Evolutionary conservation across 2,329 filamentous ascomycete species (phyloP), one percentile per base, ranked within the genome.

Genomic region (Microdochium nivale): DNA sequence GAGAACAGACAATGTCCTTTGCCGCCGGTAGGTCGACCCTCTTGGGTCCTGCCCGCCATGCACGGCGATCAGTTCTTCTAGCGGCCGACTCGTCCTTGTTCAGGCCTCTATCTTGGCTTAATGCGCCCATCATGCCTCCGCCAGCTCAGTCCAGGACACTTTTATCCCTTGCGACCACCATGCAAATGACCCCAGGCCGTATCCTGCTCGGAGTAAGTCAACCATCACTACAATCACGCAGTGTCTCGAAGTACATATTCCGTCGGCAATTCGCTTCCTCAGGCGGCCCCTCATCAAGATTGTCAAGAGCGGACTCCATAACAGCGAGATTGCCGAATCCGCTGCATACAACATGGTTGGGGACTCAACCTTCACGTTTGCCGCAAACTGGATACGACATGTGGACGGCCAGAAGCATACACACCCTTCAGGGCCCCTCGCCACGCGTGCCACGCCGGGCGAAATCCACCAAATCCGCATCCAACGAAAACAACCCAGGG

Each of bases 11-110:
- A 53, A 67, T 67, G 65, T 61, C 62, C 56, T 58, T 53, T 49
- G 44, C 59, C 56, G 64, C 57, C 40, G 40, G 40, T 67, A 66
- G 63, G 59, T 58, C 64, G 54, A 60, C 56, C 50, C 53, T 62
- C 55, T 56, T 65, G 50, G 63, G 64, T 58, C 59, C 58, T 53
- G 57, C 58, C 30, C 62, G 62, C 48, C 58, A 63, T 51, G 55
- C 56, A 52, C 63, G 61, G 59, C 62, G 61, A 58, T 59, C 61
- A 44, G 52, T 63, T 40, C 62, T 61, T 54, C 60, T 62, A 54
- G 57, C 62, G 30, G 52, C 61, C 49, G 58, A 64, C 54, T 51
- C 53, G 47, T 53, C 62, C 44, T 21, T 44, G 5, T 19, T 19
- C 4, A 11, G 40, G 16, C 40, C 19, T 19, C 8, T 7, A 13